Evolutionary conservation across 2,329 filamentous ascomycete species (phyloP), one percentile per base, ranked within the genome.

Genomic region (Zymoseptoria crescenta): DNA sequence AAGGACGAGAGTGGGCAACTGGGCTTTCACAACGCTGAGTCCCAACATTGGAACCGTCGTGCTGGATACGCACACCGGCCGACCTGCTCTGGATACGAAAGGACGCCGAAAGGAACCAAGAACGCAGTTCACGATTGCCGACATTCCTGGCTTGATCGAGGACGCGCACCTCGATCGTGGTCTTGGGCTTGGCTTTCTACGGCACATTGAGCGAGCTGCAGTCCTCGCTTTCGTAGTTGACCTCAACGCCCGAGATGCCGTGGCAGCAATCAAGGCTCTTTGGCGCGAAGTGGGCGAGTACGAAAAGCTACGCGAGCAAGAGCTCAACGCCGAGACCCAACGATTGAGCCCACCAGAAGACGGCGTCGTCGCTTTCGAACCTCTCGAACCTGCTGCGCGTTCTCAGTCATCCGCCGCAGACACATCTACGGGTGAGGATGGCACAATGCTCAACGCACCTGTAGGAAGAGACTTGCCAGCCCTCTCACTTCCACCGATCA

Each of bases 1-100:
- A 72, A 87, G 91, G 60, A 90, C 94, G 1, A 84, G 94, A 48
- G 86, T 99, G 4, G 94, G 94, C 49, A 87, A 89, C 72, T 99
- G 94, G 94, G 93, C 91, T 8, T 99, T 99, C 73, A 99, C 94
- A 2, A 99, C 94, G 0, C 80, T 99, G 8, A 87, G 92, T 66
- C 94, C 94, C 2, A 96, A 96, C 67, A 95, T 99, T 57, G 94
- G 94, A 55, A 99, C 94, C 0, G 91, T 99, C 6, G 87, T 97
- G 13, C 82, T 99, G 9, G 94, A 99, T 73, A 84, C 92, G 71
- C 84, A 94, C 76, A 86, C 85, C 59, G 91, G 92, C 2, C 84
- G 89, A 0, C 90, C 91, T 1, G 62, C 75, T 5, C 71, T 84
- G 41, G 74, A 79, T 52, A 76, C 76, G 64, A 68, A 75, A 68